Base-by-base conservation (phyloP, 805 yeast genomes). In the Lachancea fermentati region DNA sequence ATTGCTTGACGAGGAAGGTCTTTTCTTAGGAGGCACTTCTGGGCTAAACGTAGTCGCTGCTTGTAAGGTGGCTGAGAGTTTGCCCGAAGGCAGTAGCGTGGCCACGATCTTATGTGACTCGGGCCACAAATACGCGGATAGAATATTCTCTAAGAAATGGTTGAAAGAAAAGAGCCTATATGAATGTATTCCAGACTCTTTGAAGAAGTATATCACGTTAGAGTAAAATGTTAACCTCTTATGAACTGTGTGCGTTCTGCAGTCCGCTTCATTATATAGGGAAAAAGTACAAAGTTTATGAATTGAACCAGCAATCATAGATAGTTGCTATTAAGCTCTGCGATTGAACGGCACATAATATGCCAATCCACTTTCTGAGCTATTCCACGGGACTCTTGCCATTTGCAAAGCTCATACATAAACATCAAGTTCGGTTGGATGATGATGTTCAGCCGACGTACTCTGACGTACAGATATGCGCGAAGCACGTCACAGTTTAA, bases 31-130 rank as follows among this genome's bases (percentile, higher is more conserved):
- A 16, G 96, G 96, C 34, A 87, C 96, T 2, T 80, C 89, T 32
- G 93, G 93, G 12, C 69, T 89, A 55, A 89, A 89, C 55, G 96
- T 88, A 32, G 94, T 78, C 33, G 96, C 96, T 22, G 96, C 97
- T 12, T 69, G 72, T 32, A 76, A 78, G 56, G 79, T 85, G 14
- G 96, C 96, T 2, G 63, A 78, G 61, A 57, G 66, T 5, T 71
- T 87, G 38, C 96, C 96, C 2, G 87, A 84, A 51, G 78, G 79
- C 22, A 67, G 84, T 8, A 88, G 85, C 46, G 83, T 89, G 18
- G 96, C 85, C 22, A 89, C 97, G 0, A 73, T 89, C n/a, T 67
- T 89, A 47, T 85, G 93, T 37, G 97, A 89, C 58, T 79, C 93
- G 17, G 95, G 94, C 30, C 95, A 87, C 61, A 84, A 89, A 54